Evolutionary conservation across 2,329 filamentous ascomycete genomes (phyloP), one percentile per base, ranked within the genome.

Genomic region (Sarocladium oryzae): DNA sequence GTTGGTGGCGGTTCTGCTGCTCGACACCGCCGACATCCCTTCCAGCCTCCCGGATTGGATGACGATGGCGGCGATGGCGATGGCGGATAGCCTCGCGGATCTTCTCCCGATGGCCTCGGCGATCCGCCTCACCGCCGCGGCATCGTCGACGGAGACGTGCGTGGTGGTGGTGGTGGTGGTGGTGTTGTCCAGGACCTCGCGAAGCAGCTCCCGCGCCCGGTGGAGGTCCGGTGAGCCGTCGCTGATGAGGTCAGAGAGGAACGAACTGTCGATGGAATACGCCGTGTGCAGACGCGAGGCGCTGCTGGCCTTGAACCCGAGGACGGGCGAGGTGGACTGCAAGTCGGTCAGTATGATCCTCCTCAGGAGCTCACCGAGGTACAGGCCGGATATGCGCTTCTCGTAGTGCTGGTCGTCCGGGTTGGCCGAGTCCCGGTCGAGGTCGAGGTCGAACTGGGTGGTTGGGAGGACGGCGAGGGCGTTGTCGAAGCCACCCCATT

Each of bases 401-500:
- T 91, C 87, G 57, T 90, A 89, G 78, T 89, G 88, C 61, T 91
- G 87, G 49, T 87, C 80, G 10, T 85, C 85, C 0, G 85, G 86
- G 63, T 91, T 89, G 56, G 82, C 77, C 50, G 81, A 86, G 45
- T 82, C 80, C 11, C 68, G 69, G 63, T 91, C 86, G 15, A 91
- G 74, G 50, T 77, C 74, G 30, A 70, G 63, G 63, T 91, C 87
- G 62, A 86, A 89, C 2, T 74, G 68, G 0, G 86, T 90, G 56
- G 77, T 79, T 9, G 86, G 86, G n/a, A 90, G 71, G 5, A 86
- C 83, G 52, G 75, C 78, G 37, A 89, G 72, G 20, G 76, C 72
- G 65, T 87, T 88, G 68, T 90, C 87, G 60, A 90, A 90, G 54
- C 83, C 86, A 54, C 87, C 87, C 86, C 87, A 91, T 69, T 91